A percentile compares a stretch with the other conserved stretches of the same genome.
Evolutionary conservation across 169 alveolate species (phyloP).

Genomic region (Eimeria acervulina): DNA sequence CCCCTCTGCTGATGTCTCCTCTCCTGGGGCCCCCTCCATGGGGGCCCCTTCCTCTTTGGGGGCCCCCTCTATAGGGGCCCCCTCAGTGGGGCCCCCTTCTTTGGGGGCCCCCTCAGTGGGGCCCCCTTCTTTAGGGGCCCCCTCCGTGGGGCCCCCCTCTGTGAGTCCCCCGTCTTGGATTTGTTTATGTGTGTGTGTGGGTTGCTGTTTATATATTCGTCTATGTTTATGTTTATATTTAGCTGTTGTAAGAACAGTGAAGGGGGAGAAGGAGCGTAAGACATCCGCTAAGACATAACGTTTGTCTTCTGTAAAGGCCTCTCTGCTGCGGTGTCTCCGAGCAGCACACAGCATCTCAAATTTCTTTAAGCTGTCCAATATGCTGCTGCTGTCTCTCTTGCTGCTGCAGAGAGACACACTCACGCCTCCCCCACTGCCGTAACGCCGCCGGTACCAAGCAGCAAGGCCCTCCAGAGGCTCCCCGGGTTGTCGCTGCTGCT

Average conservation of each 20-base stretch:
- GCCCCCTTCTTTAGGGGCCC: not conserved
- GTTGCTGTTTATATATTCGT: not conserved
- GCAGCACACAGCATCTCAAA: not conserved
- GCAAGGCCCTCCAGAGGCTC: constrained; percentile 41
- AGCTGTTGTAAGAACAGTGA: not conserved
- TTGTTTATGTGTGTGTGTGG: not conserved
- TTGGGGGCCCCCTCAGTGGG: no score
- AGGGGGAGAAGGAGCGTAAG: constrained; percentile 41
- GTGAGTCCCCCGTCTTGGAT: not conserved
- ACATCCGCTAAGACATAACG: not conserved
- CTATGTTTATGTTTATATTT: no score
- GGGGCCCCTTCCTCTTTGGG: constrained; percentile 5
- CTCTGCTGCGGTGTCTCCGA: constrained; percentile 25
- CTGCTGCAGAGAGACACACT: not conserved
- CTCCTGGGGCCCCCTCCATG: not conserved
- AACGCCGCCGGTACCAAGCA: constrained; percentile 48
- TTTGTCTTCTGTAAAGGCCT: not conserved
- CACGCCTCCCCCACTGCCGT: constrained; percentile 26
- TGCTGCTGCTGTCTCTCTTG: no score
- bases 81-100: constrained; percentile 3
- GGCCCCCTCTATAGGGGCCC: not conserved
- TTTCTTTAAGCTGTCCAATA: not conserved
- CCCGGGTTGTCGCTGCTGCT: constrained; percentile 10
- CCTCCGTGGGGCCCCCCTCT: not conserved
- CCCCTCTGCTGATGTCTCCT: not conserved